Percentiles rank a stretch among this genome's conserved stretches.
phyloP scores from a whole-genome alignment of 768 basidiomycete genomes.

The Amanita thiersii region DNA sequence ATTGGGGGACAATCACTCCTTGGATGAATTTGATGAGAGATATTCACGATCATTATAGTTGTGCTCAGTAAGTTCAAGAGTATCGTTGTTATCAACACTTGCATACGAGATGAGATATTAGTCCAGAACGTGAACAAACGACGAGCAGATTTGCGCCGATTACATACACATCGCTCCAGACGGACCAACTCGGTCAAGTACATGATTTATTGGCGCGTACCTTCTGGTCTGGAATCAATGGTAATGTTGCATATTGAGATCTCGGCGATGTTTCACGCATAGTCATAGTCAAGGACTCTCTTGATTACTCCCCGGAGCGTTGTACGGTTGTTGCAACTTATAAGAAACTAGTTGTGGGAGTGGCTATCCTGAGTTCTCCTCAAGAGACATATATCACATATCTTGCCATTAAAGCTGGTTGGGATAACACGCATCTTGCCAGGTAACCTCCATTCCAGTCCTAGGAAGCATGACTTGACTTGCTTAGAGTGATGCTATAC shows the following conservation, averaged over 20 bases:
- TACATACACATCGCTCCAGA: slow-evolving; percentile 51
- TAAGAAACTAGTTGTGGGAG: slow-evolving; percentile 62
- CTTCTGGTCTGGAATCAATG: slow-evolving; percentile 76
- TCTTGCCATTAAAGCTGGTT: slow-evolving; percentile 68
- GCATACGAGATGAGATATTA: slow-evolving; percentile 17
- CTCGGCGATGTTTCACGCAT: slow-evolving; percentile 5
- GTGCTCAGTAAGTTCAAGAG: slow-evolving; percentile 45
- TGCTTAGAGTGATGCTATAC: slow-evolving; percentile 63
- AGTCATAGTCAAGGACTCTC: slow-evolving; percentile 55
- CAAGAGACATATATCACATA: slow-evolving; percentile 81
- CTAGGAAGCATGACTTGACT: slow-evolving; percentile 8
- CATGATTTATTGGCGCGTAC: slow-evolving; percentile 59
- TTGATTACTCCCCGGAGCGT: slow-evolving; percentile 60
- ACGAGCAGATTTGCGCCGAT: slow-evolving; percentile 43
- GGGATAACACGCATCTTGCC: slow-evolving; percentile 75
- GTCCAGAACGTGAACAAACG: slow-evolving; percentile 45
- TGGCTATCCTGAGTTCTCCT: slow-evolving; percentile 70
- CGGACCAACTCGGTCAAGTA: slow-evolving; percentile 56
- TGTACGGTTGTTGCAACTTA: slow-evolving; percentile 74
- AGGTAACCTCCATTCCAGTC: slow-evolving; percentile 32
- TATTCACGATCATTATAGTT: slow-evolving; percentile 52
- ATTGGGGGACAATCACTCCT: slow-evolving; percentile 65
- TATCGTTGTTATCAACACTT: slow-evolving; percentile 6
- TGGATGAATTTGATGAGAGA: slow-evolving; percentile 77
- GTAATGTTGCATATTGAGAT: slow-evolving; percentile 25